A percentile compares a stretch with the other conserved stretches of the same genome.
Evolutionary conservation across 805 yeast species (phyloP).

Genomic region (Candida oleophila): DNA sequence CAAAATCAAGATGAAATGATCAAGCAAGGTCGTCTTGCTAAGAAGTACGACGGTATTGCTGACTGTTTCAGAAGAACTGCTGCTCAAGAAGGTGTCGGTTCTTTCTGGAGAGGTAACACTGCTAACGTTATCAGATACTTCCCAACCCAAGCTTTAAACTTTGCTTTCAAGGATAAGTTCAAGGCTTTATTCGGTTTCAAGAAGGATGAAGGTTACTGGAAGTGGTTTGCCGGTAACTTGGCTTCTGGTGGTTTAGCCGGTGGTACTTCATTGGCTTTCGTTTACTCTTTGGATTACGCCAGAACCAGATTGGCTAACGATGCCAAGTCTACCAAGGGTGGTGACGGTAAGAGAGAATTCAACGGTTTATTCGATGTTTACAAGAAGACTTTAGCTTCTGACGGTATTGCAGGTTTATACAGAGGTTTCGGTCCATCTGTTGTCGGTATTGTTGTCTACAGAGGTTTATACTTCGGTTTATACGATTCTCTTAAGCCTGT

Average conservation of each 20-base stretch:
- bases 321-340: slow-evolving; percentile 86
- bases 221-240: slow-evolving; percentile 96
- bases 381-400: slow-evolving; percentile 92
- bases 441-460: slow-evolving; percentile 95
- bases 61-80: slow-evolving; percentile 96
- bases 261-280: slow-evolving; percentile 90
- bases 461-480: slow-evolving; percentile 98
- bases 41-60: slow-evolving; percentile 81
- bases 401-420: slow-evolving; percentile 98
- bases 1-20: slow-evolving; percentile 98
- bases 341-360: slow-evolving; percentile 90
- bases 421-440: slow-evolving; percentile 99
- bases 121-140: slow-evolving; percentile 98
- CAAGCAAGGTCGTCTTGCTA: slow-evolving; percentile 93
- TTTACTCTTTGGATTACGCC: slow-evolving; percentile 96
- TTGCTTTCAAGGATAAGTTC: slow-evolving; percentile 97
- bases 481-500: slow-evolving; percentile 96
- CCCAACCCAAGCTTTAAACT: slow-evolving; percentile 99
- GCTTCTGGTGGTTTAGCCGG: slow-evolving; percentile 99
- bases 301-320: slow-evolving; percentile 99
- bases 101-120: slow-evolving; percentile 99
- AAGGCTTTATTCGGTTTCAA: slow-evolving; percentile 95
- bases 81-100: slow-evolving; percentile 84
- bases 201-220: slow-evolving; percentile 90
- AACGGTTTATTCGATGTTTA: slow-evolving; percentile 96